phyloP scores from a whole-genome alignment of 2,329 filamentous ascomycete species.

The Pestalotiopsis sp. region DNA sequence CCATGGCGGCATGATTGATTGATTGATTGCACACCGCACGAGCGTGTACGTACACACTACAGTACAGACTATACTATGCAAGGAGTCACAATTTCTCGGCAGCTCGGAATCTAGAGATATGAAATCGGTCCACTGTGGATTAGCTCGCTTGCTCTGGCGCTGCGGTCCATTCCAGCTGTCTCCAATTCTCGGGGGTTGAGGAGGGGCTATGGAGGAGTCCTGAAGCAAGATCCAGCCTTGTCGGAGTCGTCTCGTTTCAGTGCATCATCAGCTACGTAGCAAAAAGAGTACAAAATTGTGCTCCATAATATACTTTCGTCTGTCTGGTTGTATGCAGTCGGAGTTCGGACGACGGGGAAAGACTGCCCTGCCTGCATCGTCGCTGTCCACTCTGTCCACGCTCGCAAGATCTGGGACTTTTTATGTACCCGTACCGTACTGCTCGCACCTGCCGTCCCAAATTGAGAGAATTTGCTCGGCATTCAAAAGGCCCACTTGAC shows the following conservation, averaged over 20 bases:
- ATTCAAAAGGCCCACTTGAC: not conserved
- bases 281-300: not conserved
- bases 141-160: not conserved
- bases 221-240: constrained; percentile 1
- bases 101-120: not conserved
- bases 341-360: not conserved
- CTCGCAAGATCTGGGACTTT: not conserved
- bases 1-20: not conserved
- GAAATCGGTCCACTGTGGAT: constrained; percentile 3
- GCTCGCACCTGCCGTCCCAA: not conserved
- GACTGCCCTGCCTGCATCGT: not conserved
- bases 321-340: not conserved
- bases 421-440: no score
- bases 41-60: not conserved
- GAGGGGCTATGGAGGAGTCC: not conserved
- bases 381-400: not conserved
- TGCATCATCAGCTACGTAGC: not conserved
- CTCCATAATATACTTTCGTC: not conserved
- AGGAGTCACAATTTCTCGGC: not conserved
- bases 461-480: not conserved
- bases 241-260: not conserved
- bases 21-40: no score
- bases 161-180: not conserved
- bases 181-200: not conserved
- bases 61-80: no score